These are phyloP conservation scores for Coniferiporia weirii DNA, from an alignment of 1,284 basidiomycete genomes.

Conservation along the genomic window DNA sequence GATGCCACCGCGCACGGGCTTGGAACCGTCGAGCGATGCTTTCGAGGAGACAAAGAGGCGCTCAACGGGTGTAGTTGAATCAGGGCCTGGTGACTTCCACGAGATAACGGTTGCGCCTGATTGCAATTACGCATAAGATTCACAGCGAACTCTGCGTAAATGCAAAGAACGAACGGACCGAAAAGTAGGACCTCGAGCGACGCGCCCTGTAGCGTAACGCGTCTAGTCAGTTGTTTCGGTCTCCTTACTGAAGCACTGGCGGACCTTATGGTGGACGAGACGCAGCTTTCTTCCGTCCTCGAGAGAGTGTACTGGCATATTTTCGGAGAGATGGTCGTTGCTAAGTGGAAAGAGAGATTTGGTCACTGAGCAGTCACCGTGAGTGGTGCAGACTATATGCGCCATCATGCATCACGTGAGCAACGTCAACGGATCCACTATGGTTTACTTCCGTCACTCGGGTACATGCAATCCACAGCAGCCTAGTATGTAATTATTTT, in stretches of 20 bases:
- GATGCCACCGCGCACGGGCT: conserved; percentile 78
- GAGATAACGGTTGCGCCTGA: conserved; percentile 66
- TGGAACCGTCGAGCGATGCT: conserved; percentile 68
- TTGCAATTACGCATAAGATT: neutral
- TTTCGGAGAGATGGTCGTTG: neutral
- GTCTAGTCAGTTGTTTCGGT: neutral
- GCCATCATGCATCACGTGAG: neutral
- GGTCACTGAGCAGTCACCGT: too few species aligned
- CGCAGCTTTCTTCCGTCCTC: conserved; percentile 8
- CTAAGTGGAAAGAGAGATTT: neutral
- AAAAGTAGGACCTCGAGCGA: conserved; percentile 68
- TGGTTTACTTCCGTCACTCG: neutral
- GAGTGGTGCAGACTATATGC: neutral
- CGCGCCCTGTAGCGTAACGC: conserved; percentile 48
- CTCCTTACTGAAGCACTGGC: neutral
- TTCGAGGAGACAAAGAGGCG: conserved; percentile 75
- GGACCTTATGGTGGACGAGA: conserved; percentile 22
- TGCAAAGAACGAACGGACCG: conserved; percentile 32
- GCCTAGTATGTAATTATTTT: neutral
- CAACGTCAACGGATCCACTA: neutral
- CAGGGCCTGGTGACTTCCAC: conserved; percentile 52
- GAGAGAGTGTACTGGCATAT: conserved; percentile 13
- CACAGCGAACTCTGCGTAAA: neutral
- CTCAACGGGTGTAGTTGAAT: conserved; percentile 45
- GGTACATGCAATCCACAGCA: neutral